Evolutionary conservation across 2,329 filamentous ascomycete species (phyloP), one percentile per base, ranked within the genome.

Genomic region (Arthrocladium fulminans): DNA sequence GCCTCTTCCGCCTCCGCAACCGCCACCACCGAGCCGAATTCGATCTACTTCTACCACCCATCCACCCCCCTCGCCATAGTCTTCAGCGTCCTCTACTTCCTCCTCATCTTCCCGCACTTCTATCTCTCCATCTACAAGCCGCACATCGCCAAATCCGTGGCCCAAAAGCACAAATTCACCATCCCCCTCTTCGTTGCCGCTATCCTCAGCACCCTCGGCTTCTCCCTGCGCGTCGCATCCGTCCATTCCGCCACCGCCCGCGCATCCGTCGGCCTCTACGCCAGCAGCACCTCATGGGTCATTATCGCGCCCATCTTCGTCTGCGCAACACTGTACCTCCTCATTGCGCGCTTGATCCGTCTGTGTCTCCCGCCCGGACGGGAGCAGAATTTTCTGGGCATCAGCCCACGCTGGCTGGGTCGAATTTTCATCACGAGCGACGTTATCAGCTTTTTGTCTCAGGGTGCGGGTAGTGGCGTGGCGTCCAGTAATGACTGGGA

Each of bases 321-420:
- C 42, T 71, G 71, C 13, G 73, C 73, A 0, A 72, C 70, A 1
- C 70, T 75, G 48, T 76, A 76, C 57, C 65, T 76, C 45, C 66
- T 76, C 39, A 68, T 76, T 45, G 71, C 69, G n/a, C 66, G 69
- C 10, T 59, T 76, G 4, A 69, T 73, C 47, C 58, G 65, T 9
- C 57, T 60, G 9, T 65, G 66, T 8, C 63, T 72, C 1, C 64
- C 65, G 1, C 40, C 43, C 7, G 37, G 34, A 9, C 48, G 53
- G 0, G 34, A 37, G 13, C 27, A 22, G 10, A 19, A 29, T 3
- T 63, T 69, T 23, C 64, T 69, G 37, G 62, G 60, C 3, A 62
- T 72, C 19, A 61, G 59, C 2, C 66, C 65, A 2, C 60, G 55
- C 13, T 63, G 64, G 38, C 60, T 76, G 2, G 74, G 73, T 1